Conservation (phyloP, 345 rosid genomes). For the Leavenworthia alabamica region DNA sequence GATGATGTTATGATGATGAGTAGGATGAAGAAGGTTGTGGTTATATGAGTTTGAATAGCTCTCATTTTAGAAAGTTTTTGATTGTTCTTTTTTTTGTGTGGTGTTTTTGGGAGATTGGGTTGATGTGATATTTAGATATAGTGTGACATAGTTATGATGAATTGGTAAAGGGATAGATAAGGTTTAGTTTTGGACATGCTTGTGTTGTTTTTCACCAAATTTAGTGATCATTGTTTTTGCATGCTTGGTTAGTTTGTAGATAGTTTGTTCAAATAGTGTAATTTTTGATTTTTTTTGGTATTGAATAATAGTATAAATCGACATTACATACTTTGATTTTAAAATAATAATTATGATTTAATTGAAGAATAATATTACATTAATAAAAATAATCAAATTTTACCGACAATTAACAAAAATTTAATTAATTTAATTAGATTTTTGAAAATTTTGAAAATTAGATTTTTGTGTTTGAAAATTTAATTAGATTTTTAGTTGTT, state of each 20-base stretch:
- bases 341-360: too few relatives aligned
- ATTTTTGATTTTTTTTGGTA: neutral
- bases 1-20: slow-evolving; percentile 1
- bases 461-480: too few relatives aligned
- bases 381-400: too few relatives aligned
- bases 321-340: too few relatives aligned
- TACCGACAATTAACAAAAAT: too few relatives aligned
- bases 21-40: slow-evolving; percentile 10
- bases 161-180: slow-evolving; percentile 12
- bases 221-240: slow-evolving; percentile 22
- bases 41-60: neutral
- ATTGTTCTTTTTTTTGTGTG: neutral
- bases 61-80: neutral
- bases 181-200: slow-evolving; percentile 25
- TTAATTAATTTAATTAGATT: too few relatives aligned
- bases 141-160: slow-evolving; percentile 3
- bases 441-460: too few relatives aligned
- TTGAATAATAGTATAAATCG: too few relatives aligned
- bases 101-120: neutral
- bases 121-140: slow-evolving; percentile 13
- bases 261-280: slow-evolving; percentile 21
- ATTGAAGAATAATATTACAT: too few relatives aligned
- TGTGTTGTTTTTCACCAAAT: slow-evolving; percentile 28
- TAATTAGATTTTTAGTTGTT: too few relatives aligned
- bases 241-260: slow-evolving; percentile 18